These are phyloP conservation scores for Fusarium sterilihyphosum DNA, from an alignment of 2,329 filamentous ascomycete species.

Conservation along the genomic window DNA sequence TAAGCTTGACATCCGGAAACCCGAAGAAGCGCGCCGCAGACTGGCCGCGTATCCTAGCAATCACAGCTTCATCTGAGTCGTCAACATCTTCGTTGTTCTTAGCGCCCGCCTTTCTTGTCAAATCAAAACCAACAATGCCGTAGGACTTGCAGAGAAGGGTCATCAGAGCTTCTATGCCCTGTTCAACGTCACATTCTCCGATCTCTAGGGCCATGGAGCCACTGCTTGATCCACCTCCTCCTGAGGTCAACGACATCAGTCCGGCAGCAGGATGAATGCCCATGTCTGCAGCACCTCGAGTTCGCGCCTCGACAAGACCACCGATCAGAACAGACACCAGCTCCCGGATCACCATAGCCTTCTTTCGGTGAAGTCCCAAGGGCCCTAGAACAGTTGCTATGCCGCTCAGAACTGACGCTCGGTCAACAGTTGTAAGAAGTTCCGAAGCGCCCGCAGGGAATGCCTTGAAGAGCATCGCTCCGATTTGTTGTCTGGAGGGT, in stretches of 20 bases:
- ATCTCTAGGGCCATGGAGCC: constrained; percentile 68
- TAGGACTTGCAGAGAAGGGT: constrained; percentile 70
- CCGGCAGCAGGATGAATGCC: constrained; percentile 95
- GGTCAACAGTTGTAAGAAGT: constrained; percentile 76
- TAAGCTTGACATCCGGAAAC: constrained; percentile 81
- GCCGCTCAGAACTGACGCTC: constrained; percentile 82
- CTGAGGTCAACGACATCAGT: constrained; percentile 74
- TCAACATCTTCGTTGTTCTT: constrained; percentile 41
- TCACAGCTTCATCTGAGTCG: constrained; percentile 62
- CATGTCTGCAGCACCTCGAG: constrained; percentile 92
- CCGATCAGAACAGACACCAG: constrained; percentile 84
- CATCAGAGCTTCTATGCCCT: constrained; percentile 72
- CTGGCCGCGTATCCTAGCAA: constrained; percentile 69
- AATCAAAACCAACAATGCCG: constrained; percentile 66
- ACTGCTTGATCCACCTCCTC: constrained; percentile 58
- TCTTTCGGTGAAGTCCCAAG: constrained; percentile 86
- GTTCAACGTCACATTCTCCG: constrained; percentile 71
- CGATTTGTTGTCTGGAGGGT: constrained; percentile 71
- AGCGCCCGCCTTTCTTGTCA: constrained; percentile 41
- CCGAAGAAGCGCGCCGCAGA: constrained; percentile 74
- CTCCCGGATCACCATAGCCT: constrained; percentile 88
- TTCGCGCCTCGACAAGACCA: constrained; percentile 88
- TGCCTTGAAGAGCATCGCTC: constrained; percentile 72
- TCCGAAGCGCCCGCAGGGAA: constrained; percentile 75
- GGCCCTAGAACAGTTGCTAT: constrained; percentile 86